Base-by-base conservation (phyloP, 805 yeast species). In the Pichia occidentalis region DNA sequence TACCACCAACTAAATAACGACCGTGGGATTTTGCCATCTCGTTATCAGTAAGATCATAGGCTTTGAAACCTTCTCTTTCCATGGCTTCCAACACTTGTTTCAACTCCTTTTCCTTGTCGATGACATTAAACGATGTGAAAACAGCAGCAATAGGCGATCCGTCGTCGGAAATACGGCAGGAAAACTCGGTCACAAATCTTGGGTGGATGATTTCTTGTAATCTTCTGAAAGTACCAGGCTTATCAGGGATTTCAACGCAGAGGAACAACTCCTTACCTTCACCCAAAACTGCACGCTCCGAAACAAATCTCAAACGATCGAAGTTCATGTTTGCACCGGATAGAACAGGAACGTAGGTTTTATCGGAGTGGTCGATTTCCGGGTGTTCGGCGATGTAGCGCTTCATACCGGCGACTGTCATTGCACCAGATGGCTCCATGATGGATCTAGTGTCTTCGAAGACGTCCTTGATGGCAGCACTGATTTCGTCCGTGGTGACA, bases 281-380 rank as follows among this genome's bases (percentile, higher is more conserved):
- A 64, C 98, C 99, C n/a, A 92, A 71, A 36, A 85, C 94, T 11
- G 98, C 97, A 62, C 99, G 80, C 62, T 92, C 99, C 42, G 95
- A 77, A 16, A 92, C 97, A 60, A 92, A 92, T 58, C 99, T 73
- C 52, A 92, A 70, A 52, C 99, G 74, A 61, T 90, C 98, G 57
- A 92, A 92, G 65, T 94, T 90, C 95, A 92, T 88, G 63, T 92
- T 92, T 24, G 99, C 99, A 42, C 99, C 99, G 16, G 95, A 82
- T 40, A 92, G 68, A 17, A 92, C 71, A 6, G 97, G 90, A 27
- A 85, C 81, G 52, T 85, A 87, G 1, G 85, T 77, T 46, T 78
- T 73, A 34, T 68, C 63, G 4, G 77, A 63, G 52, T 84, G 94
- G 51, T 82, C 84, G 27, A 77, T 68, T 38, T 82, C 85, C 7